phyloP scores from a whole-genome alignment of 1,139 yeast species.

The Zygoascus meyerae region DNA sequence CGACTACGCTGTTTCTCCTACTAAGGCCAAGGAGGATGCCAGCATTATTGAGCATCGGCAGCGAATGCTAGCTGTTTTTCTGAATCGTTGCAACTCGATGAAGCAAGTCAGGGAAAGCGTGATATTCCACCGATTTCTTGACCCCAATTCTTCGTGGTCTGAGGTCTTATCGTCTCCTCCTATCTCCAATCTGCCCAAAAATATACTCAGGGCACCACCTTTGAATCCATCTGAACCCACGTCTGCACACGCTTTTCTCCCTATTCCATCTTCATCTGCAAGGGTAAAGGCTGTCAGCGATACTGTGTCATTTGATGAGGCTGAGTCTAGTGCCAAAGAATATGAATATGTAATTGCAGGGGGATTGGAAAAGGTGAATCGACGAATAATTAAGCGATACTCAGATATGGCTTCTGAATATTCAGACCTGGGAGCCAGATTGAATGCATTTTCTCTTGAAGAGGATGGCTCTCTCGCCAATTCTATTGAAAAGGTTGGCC shows the following conservation, averaged over 20 bases:
- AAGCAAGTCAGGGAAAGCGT: constrained; percentile 51
- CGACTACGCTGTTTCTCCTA: constrained; percentile 47
- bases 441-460: constrained; percentile 68
- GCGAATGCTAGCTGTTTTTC: constrained; percentile 67
- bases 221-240: constrained; percentile 47
- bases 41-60: constrained; percentile 58
- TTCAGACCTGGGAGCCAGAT: constrained; percentile 63
- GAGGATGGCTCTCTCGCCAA: constrained; percentile 45
- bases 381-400: constrained; percentile 55
- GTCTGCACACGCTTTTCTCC: constrained; percentile 57
- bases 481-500: constrained; percentile 70
- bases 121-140: constrained; percentile 70
- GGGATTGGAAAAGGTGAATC: constrained; percentile 61
- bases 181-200: constrained; percentile 47
- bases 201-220: constrained; percentile 52
- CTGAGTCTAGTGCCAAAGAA: constrained; percentile 47
- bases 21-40: constrained; percentile 51
- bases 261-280: constrained; percentile 50
- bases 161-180: constrained; percentile 53
- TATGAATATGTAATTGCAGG: constrained; percentile 51
- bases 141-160: constrained; percentile 77
- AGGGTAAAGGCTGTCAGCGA: constrained; percentile 29
- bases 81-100: constrained; percentile 66
- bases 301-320: constrained; percentile 38
- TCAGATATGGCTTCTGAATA: constrained; percentile 62